Evolutionary conservation across 176 grass and related monocot genomes (phyloP).

Genomic region (Carex kokanica): DNA sequence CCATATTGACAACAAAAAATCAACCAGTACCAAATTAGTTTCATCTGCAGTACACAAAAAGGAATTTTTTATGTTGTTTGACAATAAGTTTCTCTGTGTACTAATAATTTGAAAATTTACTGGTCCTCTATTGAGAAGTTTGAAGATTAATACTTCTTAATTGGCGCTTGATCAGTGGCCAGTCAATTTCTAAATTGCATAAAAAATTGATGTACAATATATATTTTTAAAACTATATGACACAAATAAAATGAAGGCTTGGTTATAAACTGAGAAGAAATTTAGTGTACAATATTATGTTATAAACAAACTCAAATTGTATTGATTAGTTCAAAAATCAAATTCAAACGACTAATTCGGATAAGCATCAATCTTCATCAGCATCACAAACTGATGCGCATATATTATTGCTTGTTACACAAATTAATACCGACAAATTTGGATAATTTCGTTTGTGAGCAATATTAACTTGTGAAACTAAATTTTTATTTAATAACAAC

Average conservation of each 20-base stretch:
- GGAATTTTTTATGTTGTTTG: too few relatives aligned
- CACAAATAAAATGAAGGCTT: neutral
- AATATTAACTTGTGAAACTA: neutral
- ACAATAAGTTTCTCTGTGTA: neutral
- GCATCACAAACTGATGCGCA: too few relatives aligned
- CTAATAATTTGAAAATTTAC: neutral
- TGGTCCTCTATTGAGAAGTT: neutral
- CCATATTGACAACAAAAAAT: neutral
- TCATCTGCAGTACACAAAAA: too few relatives aligned
- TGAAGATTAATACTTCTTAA: neutral
- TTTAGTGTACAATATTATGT: neutral
- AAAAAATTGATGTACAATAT: neutral
- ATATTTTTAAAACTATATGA: neutral
- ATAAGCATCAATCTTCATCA: too few relatives aligned
- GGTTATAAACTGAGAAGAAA: neutral
- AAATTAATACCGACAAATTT: neutral
- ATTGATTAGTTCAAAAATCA: neutral
- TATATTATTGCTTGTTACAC: too few relatives aligned
- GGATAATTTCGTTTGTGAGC: neutral
- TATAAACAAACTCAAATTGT: neutral
- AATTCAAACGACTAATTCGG: neutral
- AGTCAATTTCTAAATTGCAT: neutral
- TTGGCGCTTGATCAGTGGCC: neutral
- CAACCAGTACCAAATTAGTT: too few relatives aligned
- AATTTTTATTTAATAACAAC: neutral